Evolutionary conservation across 2,329 filamentous ascomycete species (phyloP).

Genomic region (Whalleya microplaca): DNA sequence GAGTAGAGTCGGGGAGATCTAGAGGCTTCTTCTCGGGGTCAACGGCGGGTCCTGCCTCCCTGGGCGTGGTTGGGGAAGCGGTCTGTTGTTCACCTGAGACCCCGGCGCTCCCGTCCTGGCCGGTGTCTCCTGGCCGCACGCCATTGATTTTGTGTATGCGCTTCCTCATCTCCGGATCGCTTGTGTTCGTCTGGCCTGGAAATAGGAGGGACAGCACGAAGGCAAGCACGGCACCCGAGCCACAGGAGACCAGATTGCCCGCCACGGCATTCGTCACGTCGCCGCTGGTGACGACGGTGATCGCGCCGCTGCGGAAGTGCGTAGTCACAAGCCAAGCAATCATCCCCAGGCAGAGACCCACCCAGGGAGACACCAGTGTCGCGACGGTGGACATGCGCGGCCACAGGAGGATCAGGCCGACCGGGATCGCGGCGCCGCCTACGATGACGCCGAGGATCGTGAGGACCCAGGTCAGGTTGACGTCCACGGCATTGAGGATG

Average conservation of each 20-base stretch:
- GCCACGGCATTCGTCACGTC: slow-evolving; percentile 44
- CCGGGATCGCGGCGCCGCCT: slow-evolving; percentile 42
- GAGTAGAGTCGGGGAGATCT: too few relatives aligned
- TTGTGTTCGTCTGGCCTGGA: slow-evolving; percentile 34
- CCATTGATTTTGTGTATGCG: slow-evolving; percentile 38
- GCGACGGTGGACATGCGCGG: slow-evolving; percentile 42
- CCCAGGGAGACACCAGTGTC: slow-evolving; percentile 39
- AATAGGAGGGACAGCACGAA: slow-evolving; percentile 39
- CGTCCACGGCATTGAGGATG: slow-evolving; percentile 41
- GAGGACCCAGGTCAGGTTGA: slow-evolving; percentile 45
- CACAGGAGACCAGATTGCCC: slow-evolving; percentile 43
- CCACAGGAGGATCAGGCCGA: slow-evolving; percentile 45
- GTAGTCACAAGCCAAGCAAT: slow-evolving; percentile 44
- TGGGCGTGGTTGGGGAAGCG: background rate
- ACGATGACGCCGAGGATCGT: slow-evolving; percentile 45
- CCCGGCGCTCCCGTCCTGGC: too few relatives aligned
- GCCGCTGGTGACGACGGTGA: slow-evolving; percentile 42
- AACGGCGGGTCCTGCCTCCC: too few relatives aligned
- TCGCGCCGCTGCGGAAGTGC: slow-evolving; percentile 36
- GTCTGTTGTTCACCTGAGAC: background rate
- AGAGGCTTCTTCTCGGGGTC: too few relatives aligned
- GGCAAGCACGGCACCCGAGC: slow-evolving; percentile 39
- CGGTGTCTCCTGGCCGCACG: slow-evolving; percentile 16
- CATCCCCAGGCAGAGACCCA: slow-evolving; percentile 39
- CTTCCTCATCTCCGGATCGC: slow-evolving; percentile 26